Evolutionary conservation across 2,329 filamentous ascomycete genomes (phyloP).

Genomic region (Sarocladium brachiariae): DNA sequence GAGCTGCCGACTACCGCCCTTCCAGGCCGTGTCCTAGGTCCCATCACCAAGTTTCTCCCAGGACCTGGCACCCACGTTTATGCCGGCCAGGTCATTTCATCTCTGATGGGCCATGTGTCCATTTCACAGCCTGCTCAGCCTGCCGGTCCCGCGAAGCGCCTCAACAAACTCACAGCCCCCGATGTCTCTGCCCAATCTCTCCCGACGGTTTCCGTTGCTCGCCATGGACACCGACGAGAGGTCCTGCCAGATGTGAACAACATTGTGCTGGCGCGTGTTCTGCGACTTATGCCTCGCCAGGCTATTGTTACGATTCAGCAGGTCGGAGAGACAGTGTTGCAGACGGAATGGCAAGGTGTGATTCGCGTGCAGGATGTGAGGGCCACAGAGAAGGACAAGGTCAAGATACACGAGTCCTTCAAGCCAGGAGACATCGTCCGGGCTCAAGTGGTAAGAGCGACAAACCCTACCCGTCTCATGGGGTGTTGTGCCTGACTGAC

Average conservation of each 20-base stretch:
- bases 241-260: slow-evolving; percentile 76
- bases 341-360: slow-evolving; percentile 77
- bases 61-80: slow-evolving; percentile 82
- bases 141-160: slow-evolving; percentile 48
- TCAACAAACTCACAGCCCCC: slow-evolving; percentile 48
- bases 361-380: slow-evolving; percentile 87
- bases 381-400: slow-evolving; percentile 91
- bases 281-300: slow-evolving; percentile 77
- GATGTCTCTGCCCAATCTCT: slow-evolving; percentile 30
- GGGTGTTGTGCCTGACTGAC: no score
- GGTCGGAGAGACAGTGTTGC: slow-evolving; percentile 63
- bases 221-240: slow-evolving; percentile 50
- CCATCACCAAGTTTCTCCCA: slow-evolving; percentile 57
- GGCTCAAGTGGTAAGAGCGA: slow-evolving; percentile 62
- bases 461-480: not conserved
- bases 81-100: slow-evolving; percentile 68
- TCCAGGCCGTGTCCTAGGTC: slow-evolving; percentile 75
- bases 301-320: slow-evolving; percentile 82
- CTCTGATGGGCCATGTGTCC: slow-evolving; percentile 67
- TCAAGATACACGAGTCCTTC: slow-evolving; percentile 86
- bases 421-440: slow-evolving; percentile 87
- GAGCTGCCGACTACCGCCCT: slow-evolving; percentile 53
- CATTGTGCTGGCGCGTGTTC: slow-evolving; percentile 76
- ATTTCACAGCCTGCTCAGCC: slow-evolving; percentile 41
- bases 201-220: slow-evolving; percentile 50